Evolutionary conservation across 1,284 basidiomycete species (phyloP).

Genomic region (Xerocomus nothofagi): DNA sequence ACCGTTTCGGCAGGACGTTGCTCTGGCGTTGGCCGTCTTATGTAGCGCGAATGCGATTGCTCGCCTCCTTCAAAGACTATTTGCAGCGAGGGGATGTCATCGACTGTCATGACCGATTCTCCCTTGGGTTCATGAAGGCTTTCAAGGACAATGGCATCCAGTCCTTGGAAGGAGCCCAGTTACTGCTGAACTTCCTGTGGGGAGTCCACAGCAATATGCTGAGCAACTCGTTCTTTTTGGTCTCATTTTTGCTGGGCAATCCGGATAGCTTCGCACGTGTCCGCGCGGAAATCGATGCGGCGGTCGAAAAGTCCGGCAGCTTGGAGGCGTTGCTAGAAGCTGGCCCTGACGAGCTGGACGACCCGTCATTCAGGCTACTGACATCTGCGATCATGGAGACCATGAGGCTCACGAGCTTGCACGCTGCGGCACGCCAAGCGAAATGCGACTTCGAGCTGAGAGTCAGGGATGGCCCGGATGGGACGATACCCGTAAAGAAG

Average conservation of each 20-base stretch:
- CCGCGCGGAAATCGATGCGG: conserved; percentile 25
- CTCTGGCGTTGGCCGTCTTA: conserved; percentile 20
- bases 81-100: conserved; percentile 10
- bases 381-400: conserved; percentile 34
- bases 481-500: conserved; percentile 15
- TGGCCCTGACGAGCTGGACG: conserved; percentile 18
- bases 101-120: conserved; percentile 10
- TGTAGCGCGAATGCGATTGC: conserved; percentile 15
- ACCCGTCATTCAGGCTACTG: conserved; percentile 21
- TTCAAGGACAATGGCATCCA: conserved; percentile 23
- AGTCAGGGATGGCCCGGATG: conserved; percentile 6
- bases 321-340: conserved; percentile 17
- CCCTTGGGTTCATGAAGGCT: conserved; percentile 12
- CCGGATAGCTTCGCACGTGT: conserved; percentile 12
- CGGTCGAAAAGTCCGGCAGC: conserved; percentile 10
- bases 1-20: conserved; percentile 19
- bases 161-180: conserved; percentile 18
- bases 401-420: conserved; percentile 21
- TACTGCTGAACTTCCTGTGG: conserved; percentile 30
- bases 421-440: conserved; percentile 18
- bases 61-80: conserved; percentile 12
- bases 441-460: conserved; percentile 19
- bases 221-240: conserved; percentile 20
- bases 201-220: conserved; percentile 26
- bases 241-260: conserved; percentile 23